phyloP scores from a whole-genome alignment of 176 grass and related monocot species.

The Olyra latifolia region DNA sequence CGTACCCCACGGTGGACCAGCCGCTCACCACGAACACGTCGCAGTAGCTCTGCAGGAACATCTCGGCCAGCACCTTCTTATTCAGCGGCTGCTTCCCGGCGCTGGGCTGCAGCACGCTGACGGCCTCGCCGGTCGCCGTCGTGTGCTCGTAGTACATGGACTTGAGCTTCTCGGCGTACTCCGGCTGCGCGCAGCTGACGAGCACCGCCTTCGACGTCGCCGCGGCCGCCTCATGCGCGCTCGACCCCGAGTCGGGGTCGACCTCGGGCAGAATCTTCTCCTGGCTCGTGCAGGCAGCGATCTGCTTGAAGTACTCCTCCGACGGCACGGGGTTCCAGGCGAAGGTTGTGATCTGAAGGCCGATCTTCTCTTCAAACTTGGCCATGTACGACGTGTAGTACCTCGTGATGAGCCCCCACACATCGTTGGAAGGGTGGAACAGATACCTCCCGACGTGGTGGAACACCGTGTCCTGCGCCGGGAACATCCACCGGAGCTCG shows the following conservation, averaged over 20 bases:
- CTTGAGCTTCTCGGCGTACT: constrained; percentile 47
- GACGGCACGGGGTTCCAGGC: constrained; percentile 31
- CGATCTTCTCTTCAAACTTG: constrained; percentile 47
- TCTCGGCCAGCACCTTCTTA: constrained; percentile 51
- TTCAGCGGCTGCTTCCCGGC: constrained; percentile 30
- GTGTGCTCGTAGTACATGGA: constrained; percentile 59
- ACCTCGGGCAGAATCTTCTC: constrained; percentile 59
- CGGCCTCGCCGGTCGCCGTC: constrained; percentile 42
- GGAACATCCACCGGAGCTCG: constrained; percentile 80
- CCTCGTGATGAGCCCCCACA: constrained; percentile 59
- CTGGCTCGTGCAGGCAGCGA: constrained; percentile 45
- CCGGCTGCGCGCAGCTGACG: constrained; percentile 39
- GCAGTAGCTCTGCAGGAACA: constrained; percentile 72
- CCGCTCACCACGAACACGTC: constrained; percentile 53
- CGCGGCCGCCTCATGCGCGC: background rate
- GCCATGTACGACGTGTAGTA: constrained; percentile 59
- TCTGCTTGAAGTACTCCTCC: constrained; percentile 48
- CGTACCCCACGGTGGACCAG: constrained; percentile 61
- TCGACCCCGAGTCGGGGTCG: constrained; percentile 1
- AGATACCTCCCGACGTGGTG: constrained; percentile 75
- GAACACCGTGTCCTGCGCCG: constrained; percentile 60
- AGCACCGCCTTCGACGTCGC: constrained; percentile 48
- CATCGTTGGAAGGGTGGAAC: constrained; percentile 66
- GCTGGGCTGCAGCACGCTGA: constrained; percentile 42
- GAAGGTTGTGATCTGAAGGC: constrained; percentile 47